A percentile compares a stretch with the other conserved stretches of the same genome.
phyloP scores from a whole-genome alignment of 1,284 basidiomycete species.

The Moesziomyces aphidis region DNA sequence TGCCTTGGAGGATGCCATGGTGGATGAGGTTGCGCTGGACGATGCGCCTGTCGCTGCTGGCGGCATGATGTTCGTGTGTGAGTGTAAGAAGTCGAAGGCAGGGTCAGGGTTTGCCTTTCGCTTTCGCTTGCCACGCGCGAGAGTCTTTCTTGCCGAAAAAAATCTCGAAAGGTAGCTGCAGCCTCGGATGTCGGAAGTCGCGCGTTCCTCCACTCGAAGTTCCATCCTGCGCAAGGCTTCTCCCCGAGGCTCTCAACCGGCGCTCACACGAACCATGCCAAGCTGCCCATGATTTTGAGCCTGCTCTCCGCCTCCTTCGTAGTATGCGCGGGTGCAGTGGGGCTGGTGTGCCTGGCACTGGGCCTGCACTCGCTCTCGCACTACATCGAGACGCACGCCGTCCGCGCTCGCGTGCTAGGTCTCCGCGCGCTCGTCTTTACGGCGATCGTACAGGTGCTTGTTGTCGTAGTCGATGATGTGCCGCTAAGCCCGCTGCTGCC shows the following conservation, averaged over 20 bases:
- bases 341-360: constrained; percentile 28
- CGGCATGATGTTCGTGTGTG: constrained; percentile 9
- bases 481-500: constrained; percentile 30
- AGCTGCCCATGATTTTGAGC: constrained; percentile 25
- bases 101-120: not conserved
- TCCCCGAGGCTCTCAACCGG: no score
- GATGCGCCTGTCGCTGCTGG: constrained; percentile 17
- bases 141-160: not conserved
- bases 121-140: not conserved
- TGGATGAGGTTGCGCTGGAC: constrained; percentile 3
- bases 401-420: constrained; percentile 20
- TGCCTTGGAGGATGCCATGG: constrained; percentile 2
- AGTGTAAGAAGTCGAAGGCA: not conserved
- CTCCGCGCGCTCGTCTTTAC: constrained; percentile 15
- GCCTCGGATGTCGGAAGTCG: not conserved
- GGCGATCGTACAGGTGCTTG: not conserved
- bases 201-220: not conserved
- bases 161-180: not conserved
- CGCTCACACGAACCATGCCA: not conserved
- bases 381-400: constrained; percentile 40
- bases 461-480: constrained; percentile 18
- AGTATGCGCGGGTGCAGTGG: not conserved
- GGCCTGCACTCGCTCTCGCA: constrained; percentile 39
- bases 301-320: constrained; percentile 19
- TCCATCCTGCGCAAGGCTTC: no score